phyloP scores from a whole-genome alignment of 2,329 filamentous ascomycete genomes.

The Xylaria sp. region DNA sequence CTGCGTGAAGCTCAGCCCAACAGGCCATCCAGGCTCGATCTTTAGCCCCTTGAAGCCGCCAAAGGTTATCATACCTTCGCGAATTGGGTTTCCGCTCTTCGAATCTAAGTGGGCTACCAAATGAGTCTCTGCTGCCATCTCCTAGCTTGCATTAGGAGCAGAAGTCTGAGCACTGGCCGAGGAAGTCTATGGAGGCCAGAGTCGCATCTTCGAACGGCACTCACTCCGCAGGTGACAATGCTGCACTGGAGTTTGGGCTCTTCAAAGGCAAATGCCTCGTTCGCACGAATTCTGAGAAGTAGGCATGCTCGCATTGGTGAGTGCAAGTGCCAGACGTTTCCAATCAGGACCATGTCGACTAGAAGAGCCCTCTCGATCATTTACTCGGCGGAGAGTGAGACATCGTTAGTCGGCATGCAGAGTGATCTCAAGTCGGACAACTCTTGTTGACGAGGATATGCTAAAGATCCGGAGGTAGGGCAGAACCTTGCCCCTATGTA shows the following conservation, averaged over 20 bases:
- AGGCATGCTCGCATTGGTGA: constrained; percentile 2
- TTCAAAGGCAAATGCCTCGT: constrained; percentile 9
- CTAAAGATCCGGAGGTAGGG: too few relatives aligned
- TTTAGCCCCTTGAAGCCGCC: neutral
- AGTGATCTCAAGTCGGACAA: constrained; percentile 15
- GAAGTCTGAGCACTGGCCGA: constrained; percentile 6
- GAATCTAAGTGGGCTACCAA: constrained; percentile 16
- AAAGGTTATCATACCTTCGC: neutral
- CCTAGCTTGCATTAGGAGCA: constrained; percentile 14
- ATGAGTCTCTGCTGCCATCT: constrained; percentile 4
- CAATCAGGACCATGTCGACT: constrained; percentile 8
- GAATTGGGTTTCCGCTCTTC: constrained; percentile 2
- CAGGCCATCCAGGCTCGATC: neutral
- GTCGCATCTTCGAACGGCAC: constrained; percentile 12
- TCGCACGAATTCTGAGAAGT: constrained; percentile 13
- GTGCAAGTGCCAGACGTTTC: constrained; percentile 9
- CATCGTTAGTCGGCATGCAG: constrained; percentile 13
- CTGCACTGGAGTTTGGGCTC: constrained; percentile 1
- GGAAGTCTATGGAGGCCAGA: constrained; percentile 12
- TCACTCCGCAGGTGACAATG: neutral
- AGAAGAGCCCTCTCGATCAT: constrained; percentile 17
- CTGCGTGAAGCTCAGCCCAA: neutral
- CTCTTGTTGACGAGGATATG: too few relatives aligned
- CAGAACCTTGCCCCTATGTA: too few relatives aligned
- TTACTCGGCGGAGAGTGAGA: constrained; percentile 4